Base-by-base conservation (phyloP, 495 filamentous ascomycete species). In the Extremus antarcticus region DNA sequence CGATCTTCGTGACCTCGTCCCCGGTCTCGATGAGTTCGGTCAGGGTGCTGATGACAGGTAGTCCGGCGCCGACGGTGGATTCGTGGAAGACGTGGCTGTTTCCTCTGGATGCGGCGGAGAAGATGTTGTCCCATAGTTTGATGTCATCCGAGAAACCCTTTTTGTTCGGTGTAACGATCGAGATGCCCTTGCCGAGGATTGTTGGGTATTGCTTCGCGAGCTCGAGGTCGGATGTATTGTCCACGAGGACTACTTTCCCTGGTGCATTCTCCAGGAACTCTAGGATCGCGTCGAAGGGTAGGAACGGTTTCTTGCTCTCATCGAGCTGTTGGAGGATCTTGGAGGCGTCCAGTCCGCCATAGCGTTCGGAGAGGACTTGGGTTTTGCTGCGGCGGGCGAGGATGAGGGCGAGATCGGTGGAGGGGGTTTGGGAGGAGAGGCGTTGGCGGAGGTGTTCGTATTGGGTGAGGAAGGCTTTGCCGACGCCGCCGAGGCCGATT, bases 101-200 rank as follows among this genome's bases (percentile, higher is more conserved):
- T 40, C 67, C 67, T 32, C 69, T 71, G 9, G 58, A 46, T 0
- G 70, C 82, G 0, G 83, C 75, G 17, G 73, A 64, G 66, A 91
- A 88, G 63, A 96, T 95, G 46, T 81, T 77, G 57, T 86, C 74
- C 88, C 90, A 98, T 46, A 94, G 73, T 52, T 77, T 71, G 51
- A 86, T 77, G 29, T 77, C 78, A 32, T 81, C 78, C 2, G 87
- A 91, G 70, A 98, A 97, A 3, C 85, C 91, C 70, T 97, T 96
- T 74, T 98, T 98, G 76, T 95, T 98, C 15, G 92, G 90, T 0
- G 92, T 97, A 29, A 95, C 89, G 66, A 97, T 79, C 61, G 78
- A 86, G 71, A 98, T 84, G 11, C 90, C 91, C 25, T 78, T 74
- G 53, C 75, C 73, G 54, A 98, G 77, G 67, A 91, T 85, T 19